Evolutionary conservation across 202 grass and related monocot genomes (phyloP).

Genomic region (Elaeis oleifera): DNA sequence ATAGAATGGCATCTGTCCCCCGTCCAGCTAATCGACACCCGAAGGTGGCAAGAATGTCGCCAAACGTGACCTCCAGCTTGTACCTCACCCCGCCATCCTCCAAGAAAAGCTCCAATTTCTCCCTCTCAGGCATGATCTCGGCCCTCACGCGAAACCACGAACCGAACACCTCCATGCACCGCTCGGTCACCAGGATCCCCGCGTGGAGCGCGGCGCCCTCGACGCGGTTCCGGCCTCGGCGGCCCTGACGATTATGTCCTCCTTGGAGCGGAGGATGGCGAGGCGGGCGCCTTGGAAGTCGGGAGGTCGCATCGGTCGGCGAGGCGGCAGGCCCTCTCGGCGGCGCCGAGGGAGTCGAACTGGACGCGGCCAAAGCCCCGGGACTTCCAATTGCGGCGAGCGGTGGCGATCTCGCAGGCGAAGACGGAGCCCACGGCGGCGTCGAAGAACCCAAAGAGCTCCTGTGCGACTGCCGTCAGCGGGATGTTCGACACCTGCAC

Average conservation of each 20-base stretch:
- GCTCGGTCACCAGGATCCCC: constrained; percentile 44
- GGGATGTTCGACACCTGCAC: constrained; percentile 60
- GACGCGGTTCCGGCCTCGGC: constrained; percentile 37
- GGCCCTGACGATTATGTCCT: constrained; percentile 65
- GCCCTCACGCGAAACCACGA: constrained; percentile 58
- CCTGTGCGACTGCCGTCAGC: constrained; percentile 40
- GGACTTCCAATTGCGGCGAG: constrained; percentile 60
- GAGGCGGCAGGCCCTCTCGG: constrained; percentile 31
- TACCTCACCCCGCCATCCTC: constrained; percentile 38
- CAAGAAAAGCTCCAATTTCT: constrained; percentile 60
- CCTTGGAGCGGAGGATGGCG: constrained; percentile 28
- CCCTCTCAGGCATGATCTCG: constrained; percentile 64
- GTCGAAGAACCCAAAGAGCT: constrained; percentile 67
- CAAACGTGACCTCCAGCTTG: constrained; percentile 75
- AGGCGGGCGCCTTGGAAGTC: constrained; percentile 51
- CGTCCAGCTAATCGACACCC: constrained; percentile 36
- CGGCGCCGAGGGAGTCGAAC: constrained; percentile 42
- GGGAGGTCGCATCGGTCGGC: constrained; percentile 39
- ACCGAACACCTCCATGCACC: constrained; percentile 41
- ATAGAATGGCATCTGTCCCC: constrained; percentile 40
- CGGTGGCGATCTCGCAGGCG: constrained; percentile 59
- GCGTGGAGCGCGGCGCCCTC: constrained; percentile 32
- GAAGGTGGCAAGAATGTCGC: constrained; percentile 54
- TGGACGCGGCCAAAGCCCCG: constrained; percentile 57
- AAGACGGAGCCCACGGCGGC: constrained; percentile 31